Evolutionary conservation across 345 rosid species (phyloP).

Genomic region (Arabidopsis suecica): DNA sequence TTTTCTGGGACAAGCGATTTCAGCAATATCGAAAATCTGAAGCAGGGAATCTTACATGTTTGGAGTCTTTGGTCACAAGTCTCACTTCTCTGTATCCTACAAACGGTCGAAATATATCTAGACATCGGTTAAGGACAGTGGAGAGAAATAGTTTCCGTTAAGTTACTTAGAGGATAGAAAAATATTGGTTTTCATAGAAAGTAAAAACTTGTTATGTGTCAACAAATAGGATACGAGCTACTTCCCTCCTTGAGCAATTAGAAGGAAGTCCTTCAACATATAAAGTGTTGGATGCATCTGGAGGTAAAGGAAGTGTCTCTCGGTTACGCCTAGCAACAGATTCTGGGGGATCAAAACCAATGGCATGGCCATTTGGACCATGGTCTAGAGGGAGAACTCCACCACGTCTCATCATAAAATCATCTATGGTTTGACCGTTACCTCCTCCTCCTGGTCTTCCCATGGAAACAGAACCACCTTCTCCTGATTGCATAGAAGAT

Average conservation of each 20-base stretch:
- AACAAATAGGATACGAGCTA: conserved; percentile 77
- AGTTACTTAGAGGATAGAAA: conserved; percentile 14
- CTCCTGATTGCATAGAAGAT: conserved; percentile 64
- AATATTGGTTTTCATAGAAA: conserved; percentile 18
- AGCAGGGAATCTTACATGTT: conserved; percentile 56
- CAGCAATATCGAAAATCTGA: background rate
- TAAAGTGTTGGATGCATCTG: conserved; percentile 82
- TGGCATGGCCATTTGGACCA: conserved; percentile 56
- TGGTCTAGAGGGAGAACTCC: conserved; percentile 51
- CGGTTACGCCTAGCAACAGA: conserved; percentile 56
- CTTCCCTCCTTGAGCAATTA: conserved; percentile 78
- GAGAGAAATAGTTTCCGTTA: background rate
- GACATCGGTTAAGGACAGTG: conserved; percentile 48
- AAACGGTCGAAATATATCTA: conserved; percentile 92
- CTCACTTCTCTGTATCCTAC: conserved; percentile 92
- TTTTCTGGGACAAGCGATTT: background rate
- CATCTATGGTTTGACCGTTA: conserved; percentile 50
- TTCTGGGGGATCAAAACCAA: conserved; percentile 55
- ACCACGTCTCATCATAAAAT: conserved; percentile 53
- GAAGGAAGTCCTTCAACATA: conserved; percentile 91
- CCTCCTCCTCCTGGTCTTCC: conserved; percentile 50
- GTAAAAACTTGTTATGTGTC: background rate
- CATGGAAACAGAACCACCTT: conserved; percentile 53
- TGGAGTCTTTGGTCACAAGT: conserved; percentile 83
- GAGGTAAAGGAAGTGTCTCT: conserved; percentile 73